Percentiles rank a stretch among this genome's conserved stretches.
These are phyloP conservation scores for Termitomyces sp. DNA, from an alignment of 768 basidiomycete genomes.

Conservation along the genomic window DNA sequence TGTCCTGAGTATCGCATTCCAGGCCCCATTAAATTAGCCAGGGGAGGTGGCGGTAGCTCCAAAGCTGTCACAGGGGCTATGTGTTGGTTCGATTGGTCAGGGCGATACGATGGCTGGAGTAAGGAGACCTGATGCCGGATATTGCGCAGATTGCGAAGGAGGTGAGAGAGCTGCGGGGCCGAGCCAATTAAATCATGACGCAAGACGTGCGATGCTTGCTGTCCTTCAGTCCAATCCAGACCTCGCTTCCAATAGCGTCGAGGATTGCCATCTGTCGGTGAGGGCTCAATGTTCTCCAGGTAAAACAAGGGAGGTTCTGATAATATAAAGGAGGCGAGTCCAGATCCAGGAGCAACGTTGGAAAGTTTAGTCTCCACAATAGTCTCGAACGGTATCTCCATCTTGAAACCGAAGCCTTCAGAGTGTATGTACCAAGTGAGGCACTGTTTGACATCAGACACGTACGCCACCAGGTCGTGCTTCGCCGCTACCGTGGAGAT, in stretches of 20 bases:
- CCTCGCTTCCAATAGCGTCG: constrained; percentile 56
- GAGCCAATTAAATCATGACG: constrained; percentile 65
- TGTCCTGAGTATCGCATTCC: constrained; percentile 22
- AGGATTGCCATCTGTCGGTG: constrained; percentile 24
- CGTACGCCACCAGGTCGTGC: constrained; percentile 34
- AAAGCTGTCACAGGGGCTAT: constrained; percentile 23
- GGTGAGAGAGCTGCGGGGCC: constrained; percentile 51
- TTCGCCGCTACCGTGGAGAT: constrained; percentile 49
- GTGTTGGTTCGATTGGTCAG: constrained; percentile 17
- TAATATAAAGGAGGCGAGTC: constrained; percentile 58
- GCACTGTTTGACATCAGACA: constrained; percentile 48
- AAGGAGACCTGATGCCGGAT: constrained; percentile 30
- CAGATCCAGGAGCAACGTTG: constrained; percentile 48
- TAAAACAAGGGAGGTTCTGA: constrained; percentile 67
- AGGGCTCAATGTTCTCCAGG: constrained; percentile 41
- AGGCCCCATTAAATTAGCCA: constrained; percentile 23
- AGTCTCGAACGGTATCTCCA: constrained; percentile 70
- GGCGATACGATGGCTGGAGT: constrained; percentile 31
- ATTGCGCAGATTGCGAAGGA: constrained; percentile 47
- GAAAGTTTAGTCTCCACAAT: constrained; percentile 56
- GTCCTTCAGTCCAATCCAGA: constrained; percentile 73
- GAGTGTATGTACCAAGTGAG: constrained; percentile 78
- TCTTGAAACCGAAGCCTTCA: constrained; percentile 72
- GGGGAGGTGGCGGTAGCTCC: constrained; percentile 36
- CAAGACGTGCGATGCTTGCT: constrained; percentile 59